Percentiles rank a stretch among this genome's conserved stretches.
Evolutionary conservation across 2,329 filamentous ascomycete genomes (phyloP).

Genomic region (Calonectria montana): DNA sequence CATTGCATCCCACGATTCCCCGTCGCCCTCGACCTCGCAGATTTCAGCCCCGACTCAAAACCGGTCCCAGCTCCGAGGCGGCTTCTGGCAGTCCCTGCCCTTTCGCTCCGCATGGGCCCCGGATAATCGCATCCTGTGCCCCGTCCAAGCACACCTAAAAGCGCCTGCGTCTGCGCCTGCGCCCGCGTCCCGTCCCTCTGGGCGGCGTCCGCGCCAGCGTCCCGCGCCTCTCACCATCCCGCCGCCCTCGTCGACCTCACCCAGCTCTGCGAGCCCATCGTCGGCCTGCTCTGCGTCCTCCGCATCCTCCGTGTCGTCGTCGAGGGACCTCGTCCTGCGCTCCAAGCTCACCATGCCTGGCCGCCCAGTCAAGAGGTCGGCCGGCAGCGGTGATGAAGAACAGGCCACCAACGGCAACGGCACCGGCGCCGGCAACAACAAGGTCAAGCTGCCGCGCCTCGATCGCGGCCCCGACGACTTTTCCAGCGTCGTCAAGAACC

Average conservation of each 20-base stretch:
- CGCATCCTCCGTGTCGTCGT: slow-evolving; percentile 27
- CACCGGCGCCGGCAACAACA: slow-evolving; percentile 41
- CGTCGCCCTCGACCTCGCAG: neutral
- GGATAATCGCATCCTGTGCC: slow-evolving; percentile 25
- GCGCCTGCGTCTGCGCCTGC: neutral
- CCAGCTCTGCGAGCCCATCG: slow-evolving; percentile 5
- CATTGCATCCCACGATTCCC: slow-evolving; percentile 33
- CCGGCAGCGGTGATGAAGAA: slow-evolving; percentile 46
- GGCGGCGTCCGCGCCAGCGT: slow-evolving; percentile 40
- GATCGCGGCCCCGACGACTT: slow-evolving; percentile 63
- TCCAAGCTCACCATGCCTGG: slow-evolving; percentile 38
- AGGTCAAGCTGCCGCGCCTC: slow-evolving; percentile 62
- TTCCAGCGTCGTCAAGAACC: slow-evolving; percentile 66
- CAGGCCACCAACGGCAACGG: neutral
- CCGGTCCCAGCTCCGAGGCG: neutral
- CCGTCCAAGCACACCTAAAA: slow-evolving; percentile 22
- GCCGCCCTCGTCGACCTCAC: slow-evolving; percentile 8
- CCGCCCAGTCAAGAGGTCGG: slow-evolving; percentile 38
- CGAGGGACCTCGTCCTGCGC: slow-evolving; percentile 33
- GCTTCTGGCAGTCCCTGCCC: slow-evolving; percentile 34
- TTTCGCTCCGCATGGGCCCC: slow-evolving; percentile 34
- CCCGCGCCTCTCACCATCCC: slow-evolving; percentile 7
- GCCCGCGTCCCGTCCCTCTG: slow-evolving; percentile 33
- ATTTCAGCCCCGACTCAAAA: slow-evolving; percentile 10
- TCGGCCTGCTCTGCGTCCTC: slow-evolving; percentile 18